Base-by-base conservation (phyloP, 495 filamentous ascomycete genomes). In the Astrocystis sublimbata region DNA sequence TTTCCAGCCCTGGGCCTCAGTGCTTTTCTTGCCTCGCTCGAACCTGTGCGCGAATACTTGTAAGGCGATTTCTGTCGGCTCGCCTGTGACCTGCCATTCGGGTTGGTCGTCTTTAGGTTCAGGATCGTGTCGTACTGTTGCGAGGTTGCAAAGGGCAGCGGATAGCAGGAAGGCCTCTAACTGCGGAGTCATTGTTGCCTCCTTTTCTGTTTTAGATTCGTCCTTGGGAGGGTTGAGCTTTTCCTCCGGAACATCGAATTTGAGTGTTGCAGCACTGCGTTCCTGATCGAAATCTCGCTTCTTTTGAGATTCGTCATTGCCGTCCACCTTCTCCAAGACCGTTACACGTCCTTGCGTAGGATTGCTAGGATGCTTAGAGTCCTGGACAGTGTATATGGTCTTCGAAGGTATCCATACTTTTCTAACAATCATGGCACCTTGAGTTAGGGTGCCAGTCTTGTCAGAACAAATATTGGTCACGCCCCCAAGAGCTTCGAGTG, bases 391-490 rank as follows among this genome's bases (percentile, higher is more conserved):
- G 68, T 81, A 85, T 46, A 85, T 77, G 4, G 72, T 78, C 1
- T 77, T 75, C 12, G 78, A 81, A 0, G 90, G 91, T 52, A 94
- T 78, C 91, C 91, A 96, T 2, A 86, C 89, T 65, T 91, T 89
- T 61, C 88, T 85, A 15, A 90, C 86, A 12, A 93, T 88, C 89
- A 92, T 81, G 68, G 86, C 76, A n/a, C 87, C 87, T 68, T 89
- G 85, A 0, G 91, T 94, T 19, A 94, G 76, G 0, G 91, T 94
- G 4, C 91, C 91, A 2, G 91, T 94, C 70, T 94, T 94, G 73
- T 94, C 91, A 8, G 90, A 92, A 72, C 91, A 94, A 65, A 94
- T 93, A 67, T 93, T 92, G 56, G 89, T 92, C 36, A 93, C 88
- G 38, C 90, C 90, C 12, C 90, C 91, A 13, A 94, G 84, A 1